These are phyloP conservation scores for Maudiozyma serrabonitensis DNA, from an alignment of 805 yeast species.

Conservation along the genomic window DNA sequence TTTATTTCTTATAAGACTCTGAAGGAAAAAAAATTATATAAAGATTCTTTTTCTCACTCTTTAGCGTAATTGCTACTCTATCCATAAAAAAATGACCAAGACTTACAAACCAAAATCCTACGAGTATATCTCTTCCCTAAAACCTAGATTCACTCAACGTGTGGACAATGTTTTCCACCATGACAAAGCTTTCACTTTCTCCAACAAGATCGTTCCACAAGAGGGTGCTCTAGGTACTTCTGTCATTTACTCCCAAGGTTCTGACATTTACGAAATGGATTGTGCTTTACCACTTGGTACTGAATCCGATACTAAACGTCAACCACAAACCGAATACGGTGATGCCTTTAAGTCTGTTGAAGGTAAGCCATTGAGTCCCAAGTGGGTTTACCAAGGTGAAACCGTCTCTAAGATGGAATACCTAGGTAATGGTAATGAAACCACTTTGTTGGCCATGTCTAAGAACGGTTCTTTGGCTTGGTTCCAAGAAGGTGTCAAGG, in stretches of 20 bases:
- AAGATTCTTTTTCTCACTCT: too few species aligned
- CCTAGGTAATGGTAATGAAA: constrained; percentile 28
- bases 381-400: constrained; percentile 22
- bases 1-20: too few species aligned
- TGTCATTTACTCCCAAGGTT: constrained; percentile 20
- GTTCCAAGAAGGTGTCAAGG: constrained; percentile 20
- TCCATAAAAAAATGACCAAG: constrained; percentile 4
- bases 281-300: constrained; percentile 17
- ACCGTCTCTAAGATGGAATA: constrained; percentile 16
- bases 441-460: constrained; percentile 24
- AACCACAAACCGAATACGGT: constrained; percentile 52
- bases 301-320: constrained; percentile 10
- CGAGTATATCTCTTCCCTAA: constrained; percentile 27
- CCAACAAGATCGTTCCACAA: constrained; percentile 17
- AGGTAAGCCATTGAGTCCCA: constrained; percentile 7
- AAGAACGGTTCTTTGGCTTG: constrained; percentile 23
- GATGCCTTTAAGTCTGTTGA: constrained; percentile 51
- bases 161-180: constrained; percentile 14
- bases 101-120: constrained; percentile 47
- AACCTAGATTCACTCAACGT: constrained; percentile 29
- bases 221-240: constrained; percentile 16
- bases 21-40: too few species aligned
- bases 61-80: too few species aligned
- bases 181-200: constrained; percentile 17
- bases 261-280: constrained; percentile 21